Evolutionary conservation across 2,329 filamentous ascomycete species (phyloP).

Genomic region (Beauveria asiatica): DNA sequence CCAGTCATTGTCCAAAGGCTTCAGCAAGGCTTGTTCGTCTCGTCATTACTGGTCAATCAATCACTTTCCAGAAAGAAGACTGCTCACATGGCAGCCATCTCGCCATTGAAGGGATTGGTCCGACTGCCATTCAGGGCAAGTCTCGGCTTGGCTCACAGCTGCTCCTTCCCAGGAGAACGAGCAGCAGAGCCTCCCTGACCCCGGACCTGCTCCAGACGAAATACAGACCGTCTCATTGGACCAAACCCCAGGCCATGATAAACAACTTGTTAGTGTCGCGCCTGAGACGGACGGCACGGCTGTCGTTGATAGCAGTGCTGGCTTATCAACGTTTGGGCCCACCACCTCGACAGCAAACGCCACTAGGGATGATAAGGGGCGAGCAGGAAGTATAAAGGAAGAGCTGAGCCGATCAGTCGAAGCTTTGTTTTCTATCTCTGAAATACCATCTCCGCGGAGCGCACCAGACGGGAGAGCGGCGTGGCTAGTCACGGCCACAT

Average conservation of each 20-base stretch:
- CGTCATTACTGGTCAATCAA: background rate
- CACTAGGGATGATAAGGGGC: background rate
- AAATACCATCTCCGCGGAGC: conserved; percentile 13
- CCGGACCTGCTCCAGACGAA: background rate
- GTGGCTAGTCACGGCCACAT: background rate
- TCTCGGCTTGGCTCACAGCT: background rate
- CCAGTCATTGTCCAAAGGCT: too few relatives aligned
- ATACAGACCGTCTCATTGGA: background rate
- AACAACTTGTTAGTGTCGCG: background rate
- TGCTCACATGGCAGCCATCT: background rate
- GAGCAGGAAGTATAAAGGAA: background rate
- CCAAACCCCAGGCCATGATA: background rate
- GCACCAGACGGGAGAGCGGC: background rate
- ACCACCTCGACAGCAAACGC: background rate
- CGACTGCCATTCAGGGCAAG: background rate
- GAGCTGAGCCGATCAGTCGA: background rate
- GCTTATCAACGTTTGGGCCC: conserved; percentile 6
- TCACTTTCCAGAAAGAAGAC: background rate
- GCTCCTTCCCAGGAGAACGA: background rate
- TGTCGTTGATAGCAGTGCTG: background rate
- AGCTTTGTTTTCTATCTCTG: conserved; percentile 13
- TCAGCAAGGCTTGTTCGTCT: background rate
- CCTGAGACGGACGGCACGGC: background rate
- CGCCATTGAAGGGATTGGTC: background rate
- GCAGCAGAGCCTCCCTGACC: background rate